Conservation (phyloP, 441 rosid species). For the Arabidopsis hybrid region DNA sequence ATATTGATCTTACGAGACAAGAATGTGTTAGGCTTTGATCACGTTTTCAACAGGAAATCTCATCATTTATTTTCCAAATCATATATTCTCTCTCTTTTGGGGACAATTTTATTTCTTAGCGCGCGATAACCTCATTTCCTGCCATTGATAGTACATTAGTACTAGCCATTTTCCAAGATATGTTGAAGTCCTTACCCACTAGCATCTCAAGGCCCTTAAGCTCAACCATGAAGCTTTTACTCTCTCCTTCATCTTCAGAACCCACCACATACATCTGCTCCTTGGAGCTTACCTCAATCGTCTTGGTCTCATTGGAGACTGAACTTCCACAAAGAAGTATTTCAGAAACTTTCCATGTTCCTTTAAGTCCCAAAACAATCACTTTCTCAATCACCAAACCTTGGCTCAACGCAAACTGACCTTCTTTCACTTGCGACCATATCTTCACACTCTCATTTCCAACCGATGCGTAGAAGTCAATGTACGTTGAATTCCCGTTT, state of each 20-base stretch:
- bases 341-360: conserved; percentile 49
- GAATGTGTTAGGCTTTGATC: too few relatives aligned
- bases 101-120: not conserved
- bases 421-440: conserved; percentile 84
- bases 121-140: too few relatives aligned
- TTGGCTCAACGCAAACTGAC: conserved; percentile 70
- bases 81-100: too few relatives aligned
- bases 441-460: conserved; percentile 65
- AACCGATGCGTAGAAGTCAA: conserved; percentile 65
- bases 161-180: conserved; percentile 73
- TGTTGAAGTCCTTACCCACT: conserved; percentile 69
- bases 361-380: conserved; percentile 66
- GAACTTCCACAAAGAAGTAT: conserved; percentile 60
- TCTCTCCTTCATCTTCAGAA: conserved; percentile 46
- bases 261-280: conserved; percentile 55
- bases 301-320: conserved; percentile 22
- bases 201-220: conserved; percentile 64
- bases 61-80: too few relatives aligned
- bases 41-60: too few relatives aligned
- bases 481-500: conserved; percentile 62
- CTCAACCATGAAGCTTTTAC: conserved; percentile 64
- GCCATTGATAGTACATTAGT: not conserved
- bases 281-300: conserved; percentile 47
- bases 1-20: too few relatives aligned
- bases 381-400: conserved; percentile 78